Evolutionary conservation across 345 rosid species (phyloP), one percentile per base, ranked within the genome.

Genomic region (Garcia nutans): DNA sequence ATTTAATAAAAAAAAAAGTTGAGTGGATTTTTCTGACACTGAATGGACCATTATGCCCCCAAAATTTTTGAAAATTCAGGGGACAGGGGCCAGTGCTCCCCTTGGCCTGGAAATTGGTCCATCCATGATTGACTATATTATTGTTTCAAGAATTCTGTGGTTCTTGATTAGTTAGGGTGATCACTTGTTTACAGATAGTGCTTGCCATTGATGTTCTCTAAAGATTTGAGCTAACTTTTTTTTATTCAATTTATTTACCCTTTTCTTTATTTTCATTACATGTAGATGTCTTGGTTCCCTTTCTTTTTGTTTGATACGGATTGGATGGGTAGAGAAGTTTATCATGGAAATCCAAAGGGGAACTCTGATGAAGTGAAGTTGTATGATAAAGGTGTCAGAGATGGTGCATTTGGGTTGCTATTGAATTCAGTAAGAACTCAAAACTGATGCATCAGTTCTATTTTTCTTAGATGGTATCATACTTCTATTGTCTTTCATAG

Each of bases 321-420:
- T 85, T 96, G 99, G 99, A 96, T 96, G 99, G 99, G 99, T 59
- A 91, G 97, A 83, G 97, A 96, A 85, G 97, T 96, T 63, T 93
- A 93, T 82, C 97, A 91, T 72, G 99, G 98, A 50, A 79, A 93
- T 88, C 98, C 99, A 16, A 92, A 84, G 20, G 95, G 93, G 71
- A 84, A 76, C 82, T 65, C 84, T 49, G 54, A 78, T 71, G 89
- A 77, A 76, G 87, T 88, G 17, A 82, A 85, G 72, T 87, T 91
- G 55, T 96, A 93, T 77, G 86, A 88, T 83, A 86, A 88, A 85
- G 99, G 98, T 74, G 97, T 92, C 81, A 87, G 98, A 82, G 93
- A 93, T 89, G 98, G 99, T 88, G 97, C 99, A 81, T 89, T 96
- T 84, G 99, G 99, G 85, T 89, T 96, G 91, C 95, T 96, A 84